phyloP scores from a whole-genome alignment of 805 yeast genomes.

The Kuraishia piskuri region DNA sequence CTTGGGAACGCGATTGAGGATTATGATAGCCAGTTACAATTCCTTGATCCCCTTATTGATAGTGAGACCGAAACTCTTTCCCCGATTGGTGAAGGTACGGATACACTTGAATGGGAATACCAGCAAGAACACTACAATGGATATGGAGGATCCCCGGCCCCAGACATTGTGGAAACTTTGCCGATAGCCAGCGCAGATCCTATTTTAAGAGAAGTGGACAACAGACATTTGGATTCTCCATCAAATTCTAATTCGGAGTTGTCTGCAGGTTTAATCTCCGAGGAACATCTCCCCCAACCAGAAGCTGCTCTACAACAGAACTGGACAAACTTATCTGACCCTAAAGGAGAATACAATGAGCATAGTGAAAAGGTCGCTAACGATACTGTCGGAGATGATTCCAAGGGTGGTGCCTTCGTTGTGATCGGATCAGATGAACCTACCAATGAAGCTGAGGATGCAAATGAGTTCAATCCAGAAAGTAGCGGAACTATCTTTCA shows the following conservation, averaged over 20 bases:
- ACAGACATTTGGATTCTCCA: not conserved
- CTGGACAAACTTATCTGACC: not conserved
- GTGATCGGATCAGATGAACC: not conserved
- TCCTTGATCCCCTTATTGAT: not conserved
- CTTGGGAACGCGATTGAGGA: not conserved
- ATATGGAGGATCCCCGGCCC: not conserved
- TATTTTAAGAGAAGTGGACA: no score
- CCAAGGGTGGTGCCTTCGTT: not conserved
- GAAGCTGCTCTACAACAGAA: not conserved
- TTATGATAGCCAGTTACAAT: not conserved
- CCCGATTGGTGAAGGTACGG: not conserved
- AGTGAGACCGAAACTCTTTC: not conserved
- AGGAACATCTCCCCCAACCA: not conserved
- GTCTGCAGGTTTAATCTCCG: not conserved
- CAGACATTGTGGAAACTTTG: not conserved
- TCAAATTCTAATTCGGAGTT: not conserved
- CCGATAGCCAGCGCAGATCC: not conserved
- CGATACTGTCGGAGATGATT: not conserved
- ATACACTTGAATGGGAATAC: not conserved
- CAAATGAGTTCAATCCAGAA: not conserved
- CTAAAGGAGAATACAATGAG: not conserved
- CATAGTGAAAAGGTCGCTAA: not conserved
- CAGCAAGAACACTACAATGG: not conserved
- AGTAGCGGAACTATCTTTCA: not conserved
- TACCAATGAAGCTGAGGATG: not conserved